These are phyloP conservation scores for Penicillium ochrochloron DNA, from an alignment of 495 filamentous ascomycete genomes.

Conservation along the genomic window DNA sequence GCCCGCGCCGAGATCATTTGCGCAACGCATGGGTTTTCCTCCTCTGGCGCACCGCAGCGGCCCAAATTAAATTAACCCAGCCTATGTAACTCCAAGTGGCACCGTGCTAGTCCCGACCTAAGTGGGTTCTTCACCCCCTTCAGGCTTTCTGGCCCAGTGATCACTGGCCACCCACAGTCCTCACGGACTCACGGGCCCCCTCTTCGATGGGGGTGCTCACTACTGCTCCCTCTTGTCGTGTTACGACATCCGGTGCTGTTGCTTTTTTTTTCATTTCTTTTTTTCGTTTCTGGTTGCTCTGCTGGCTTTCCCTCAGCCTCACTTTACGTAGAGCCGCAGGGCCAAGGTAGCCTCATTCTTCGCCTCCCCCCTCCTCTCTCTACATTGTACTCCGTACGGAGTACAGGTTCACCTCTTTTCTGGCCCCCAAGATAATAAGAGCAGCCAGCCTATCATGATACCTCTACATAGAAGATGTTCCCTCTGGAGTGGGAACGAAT, in stretches of 20 bases:
- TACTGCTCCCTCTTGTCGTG: neutral
- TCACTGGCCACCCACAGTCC: neutral
- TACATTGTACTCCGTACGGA: too few relatives aligned
- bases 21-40: conserved; percentile 5
- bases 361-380: conserved; percentile 10
- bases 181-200: conserved; percentile 1
- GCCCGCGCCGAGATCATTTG: conserved; percentile 25
- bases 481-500: neutral
- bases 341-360: conserved; percentile 30
- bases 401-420: neutral
- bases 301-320: conserved; percentile 28
- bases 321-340: conserved; percentile 37
- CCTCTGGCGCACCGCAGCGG: conserved; percentile 2
- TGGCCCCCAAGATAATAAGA: neutral
- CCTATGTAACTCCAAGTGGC: conserved; percentile 5
- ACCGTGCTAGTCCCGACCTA: neutral
- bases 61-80: conserved; percentile 8
- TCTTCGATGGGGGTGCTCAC: neutral
- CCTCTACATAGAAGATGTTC: neutral
- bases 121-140: conserved; percentile 22
- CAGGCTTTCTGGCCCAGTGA: neutral
- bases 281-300: neutral
- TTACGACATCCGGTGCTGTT: neutral
- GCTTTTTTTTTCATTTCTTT: neutral
- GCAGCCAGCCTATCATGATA: neutral